These are phyloP conservation scores for Aspergillus spinulosporus DNA, from an alignment of 2,329 filamentous ascomycete species.

Conservation along the genomic window DNA sequence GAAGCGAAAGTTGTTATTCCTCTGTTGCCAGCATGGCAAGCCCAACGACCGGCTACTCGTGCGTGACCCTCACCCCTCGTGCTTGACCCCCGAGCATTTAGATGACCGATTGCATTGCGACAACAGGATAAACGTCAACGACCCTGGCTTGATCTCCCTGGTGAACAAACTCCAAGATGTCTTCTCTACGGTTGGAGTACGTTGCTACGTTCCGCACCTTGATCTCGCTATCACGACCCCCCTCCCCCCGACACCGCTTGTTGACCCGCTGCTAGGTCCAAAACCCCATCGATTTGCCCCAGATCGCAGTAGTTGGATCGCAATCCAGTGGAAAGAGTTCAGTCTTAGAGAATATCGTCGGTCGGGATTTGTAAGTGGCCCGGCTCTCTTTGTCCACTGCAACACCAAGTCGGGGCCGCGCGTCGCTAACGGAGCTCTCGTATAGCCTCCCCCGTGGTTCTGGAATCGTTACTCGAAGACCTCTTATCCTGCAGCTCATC, in stretches of 20 bases:
- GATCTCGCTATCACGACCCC: slow-evolving; percentile 9
- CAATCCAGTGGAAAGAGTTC: slow-evolving; percentile 99
- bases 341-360: slow-evolving; percentile 97
- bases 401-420: slow-evolving; percentile 6
- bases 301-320: slow-evolving; percentile 97
- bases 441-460: slow-evolving; percentile 89
- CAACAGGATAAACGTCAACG: slow-evolving; percentile 68
- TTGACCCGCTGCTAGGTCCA: slow-evolving; percentile 64
- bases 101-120: slow-evolving; percentile 28
- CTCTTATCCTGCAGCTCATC: slow-evolving; percentile 95
- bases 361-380: slow-evolving; percentile 86
- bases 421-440: slow-evolving; percentile 25
- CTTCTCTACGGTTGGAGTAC: slow-evolving; percentile 88
- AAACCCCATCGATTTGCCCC: slow-evolving; percentile 97
- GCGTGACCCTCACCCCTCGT: slow-evolving; percentile 36
- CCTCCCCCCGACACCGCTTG: slow-evolving; percentile 26
- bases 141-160: slow-evolving; percentile 70
- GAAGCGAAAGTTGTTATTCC: slow-evolving; percentile 16
- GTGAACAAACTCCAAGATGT: slow-evolving; percentile 99
- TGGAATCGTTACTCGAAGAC: slow-evolving; percentile 93
- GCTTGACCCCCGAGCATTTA: slow-evolving; percentile 17
- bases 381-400: not conserved
- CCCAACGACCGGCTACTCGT: slow-evolving; percentile 47
- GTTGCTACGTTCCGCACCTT: slow-evolving; percentile 34
- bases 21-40: slow-evolving; percentile 46